These are phyloP conservation scores for Cornus suecica DNA, from an alignment of 148 eudicot species.

Conservation along the genomic window DNA sequence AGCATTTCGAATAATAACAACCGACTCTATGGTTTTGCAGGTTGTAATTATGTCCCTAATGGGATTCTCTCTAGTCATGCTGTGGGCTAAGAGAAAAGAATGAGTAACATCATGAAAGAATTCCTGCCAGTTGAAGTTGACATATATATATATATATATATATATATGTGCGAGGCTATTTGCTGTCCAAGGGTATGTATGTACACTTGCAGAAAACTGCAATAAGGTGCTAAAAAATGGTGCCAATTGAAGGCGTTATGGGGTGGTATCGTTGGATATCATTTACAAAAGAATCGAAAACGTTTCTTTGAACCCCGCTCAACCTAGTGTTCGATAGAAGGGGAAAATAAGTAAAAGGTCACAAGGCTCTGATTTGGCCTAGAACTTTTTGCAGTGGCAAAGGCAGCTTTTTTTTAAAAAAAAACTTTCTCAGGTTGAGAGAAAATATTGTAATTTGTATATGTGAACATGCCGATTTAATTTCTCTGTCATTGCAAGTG, in stretches of 20 bases:
- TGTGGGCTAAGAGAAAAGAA: conserved; percentile 68
- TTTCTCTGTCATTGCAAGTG: neutral
- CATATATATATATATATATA: no score
- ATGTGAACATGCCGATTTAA: neutral
- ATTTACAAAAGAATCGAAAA: no score
- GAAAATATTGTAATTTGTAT: neutral
- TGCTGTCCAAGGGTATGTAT: neutral
- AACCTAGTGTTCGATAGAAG: neutral
- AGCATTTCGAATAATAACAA: neutral
- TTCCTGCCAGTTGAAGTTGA: no score
- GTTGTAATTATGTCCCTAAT: conserved; percentile 85
- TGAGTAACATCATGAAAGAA: neutral
- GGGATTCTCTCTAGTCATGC: conserved; percentile 87
- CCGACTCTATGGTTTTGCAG: conserved; percentile 33
- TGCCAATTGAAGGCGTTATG: neutral
- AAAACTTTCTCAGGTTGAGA: neutral
- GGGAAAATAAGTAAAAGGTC: neutral
- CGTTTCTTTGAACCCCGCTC: neutral
- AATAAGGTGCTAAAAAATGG: neutral
- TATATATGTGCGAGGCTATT: no score
- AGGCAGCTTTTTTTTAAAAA: neutral
- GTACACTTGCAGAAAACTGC: neutral
- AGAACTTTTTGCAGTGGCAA: neutral
- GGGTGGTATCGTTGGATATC: neutral
- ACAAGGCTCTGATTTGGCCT: neutral